Conservation (phyloP, 805 yeast genomes). For the Wickerhamomyces queroliae region DNA sequence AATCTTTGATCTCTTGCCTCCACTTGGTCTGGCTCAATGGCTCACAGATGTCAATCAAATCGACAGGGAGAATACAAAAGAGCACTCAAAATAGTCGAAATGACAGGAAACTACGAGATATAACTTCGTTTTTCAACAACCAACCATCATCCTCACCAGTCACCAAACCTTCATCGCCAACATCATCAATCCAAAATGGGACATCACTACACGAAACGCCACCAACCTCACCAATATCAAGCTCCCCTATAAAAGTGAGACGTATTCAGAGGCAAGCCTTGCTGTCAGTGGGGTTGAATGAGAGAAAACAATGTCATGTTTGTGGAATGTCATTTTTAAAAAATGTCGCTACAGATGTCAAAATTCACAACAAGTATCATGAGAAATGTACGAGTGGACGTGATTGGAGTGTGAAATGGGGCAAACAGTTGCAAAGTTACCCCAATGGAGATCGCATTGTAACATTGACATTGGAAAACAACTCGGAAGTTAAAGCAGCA, state of each 20-base stretch:
- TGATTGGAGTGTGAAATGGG: slow-evolving; percentile 39
- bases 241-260: neutral
- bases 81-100: neutral
- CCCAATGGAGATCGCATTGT: slow-evolving; percentile 25
- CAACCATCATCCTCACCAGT: too few species aligned
- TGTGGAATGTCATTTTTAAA: slow-evolving; percentile 51
- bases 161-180: neutral
- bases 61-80: neutral
- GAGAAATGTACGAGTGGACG: slow-evolving; percentile 41
- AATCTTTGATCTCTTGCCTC: too few species aligned
- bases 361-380: slow-evolving; percentile 49
- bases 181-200: neutral
- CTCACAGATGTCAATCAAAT: too few species aligned
- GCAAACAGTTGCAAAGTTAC: slow-evolving; percentile 11
- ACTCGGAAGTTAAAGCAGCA: slow-evolving; percentile 28
- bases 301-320: slow-evolving; percentile 31
- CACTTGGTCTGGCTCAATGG: too few species aligned
- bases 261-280: slow-evolving; percentile 8
- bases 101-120: neutral
- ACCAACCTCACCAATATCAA: slow-evolving; percentile 3
- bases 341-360: slow-evolving; percentile 35
- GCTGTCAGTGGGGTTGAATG: slow-evolving; percentile 14
- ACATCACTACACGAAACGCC: slow-evolving; percentile 4
- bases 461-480: slow-evolving; percentile 27
- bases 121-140: neutral